A percentile compares a stretch with the other conserved stretches of the same genome.
phyloP scores from a whole-genome alignment of 495 filamentous ascomycete genomes.

The Podospora anserina region DNA sequence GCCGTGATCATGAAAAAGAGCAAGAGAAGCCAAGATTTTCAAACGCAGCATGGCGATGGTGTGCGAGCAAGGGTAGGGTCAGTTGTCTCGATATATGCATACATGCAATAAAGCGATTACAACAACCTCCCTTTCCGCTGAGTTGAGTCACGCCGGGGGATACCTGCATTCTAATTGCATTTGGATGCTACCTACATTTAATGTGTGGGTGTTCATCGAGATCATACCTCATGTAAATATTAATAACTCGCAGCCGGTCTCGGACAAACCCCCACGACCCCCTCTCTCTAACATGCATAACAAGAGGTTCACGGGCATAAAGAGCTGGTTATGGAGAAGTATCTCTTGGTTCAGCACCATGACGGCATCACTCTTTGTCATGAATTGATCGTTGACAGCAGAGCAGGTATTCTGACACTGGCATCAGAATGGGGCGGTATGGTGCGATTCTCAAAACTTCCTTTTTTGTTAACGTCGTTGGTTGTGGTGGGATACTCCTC shows the following conservation, averaged over 20 bases:
- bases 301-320: too few relatives aligned
- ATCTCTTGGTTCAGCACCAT: too few relatives aligned
- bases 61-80: neutral
- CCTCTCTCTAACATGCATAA: neutral
- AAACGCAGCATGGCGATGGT: neutral
- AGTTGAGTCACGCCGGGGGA: conserved; percentile 17
- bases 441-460: neutral
- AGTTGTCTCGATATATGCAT: conserved; percentile 3
- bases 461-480: neutral
- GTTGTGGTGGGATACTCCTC: too few relatives aligned
- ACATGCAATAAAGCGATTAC: neutral
- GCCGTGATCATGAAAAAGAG: neutral
- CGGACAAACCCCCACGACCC: neutral
- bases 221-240: too few relatives aligned
- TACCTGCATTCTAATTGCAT: too few relatives aligned
- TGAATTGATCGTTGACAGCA: too few relatives aligned
- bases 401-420: neutral
- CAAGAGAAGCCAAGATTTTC: neutral
- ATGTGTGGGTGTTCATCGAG: too few relatives aligned
- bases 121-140: neutral
- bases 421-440: conserved; percentile 1
- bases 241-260: neutral
- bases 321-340: too few relatives aligned
- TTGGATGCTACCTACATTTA: too few relatives aligned
- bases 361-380: too few relatives aligned